Base-by-base conservation (phyloP, 2,329 filamentous ascomycete species). In the Sporothrix brasiliensis region DNA sequence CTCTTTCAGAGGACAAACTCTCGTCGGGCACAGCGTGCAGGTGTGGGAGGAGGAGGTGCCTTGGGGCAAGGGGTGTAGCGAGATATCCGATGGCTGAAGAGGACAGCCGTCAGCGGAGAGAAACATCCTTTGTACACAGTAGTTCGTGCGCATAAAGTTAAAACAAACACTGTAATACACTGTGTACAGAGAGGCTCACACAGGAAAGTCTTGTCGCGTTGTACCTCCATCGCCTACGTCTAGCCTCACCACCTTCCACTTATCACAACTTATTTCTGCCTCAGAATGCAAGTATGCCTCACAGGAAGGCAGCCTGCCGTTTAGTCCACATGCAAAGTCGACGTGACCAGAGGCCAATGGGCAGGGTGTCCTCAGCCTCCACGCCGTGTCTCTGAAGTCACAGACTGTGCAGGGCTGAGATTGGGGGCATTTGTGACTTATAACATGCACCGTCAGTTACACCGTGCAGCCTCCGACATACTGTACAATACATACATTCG, bases 321-420 rank as follows among this genome's bases (percentile, higher is more conserved):
- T n/a, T 3, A 44, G 30, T 50, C 34, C 19, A n/a, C 58, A 13
- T n/a, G 39, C 24, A 3, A 63, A 49, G 60, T 47, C 63, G 49
- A n/a, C 47, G 44, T 67, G 65, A 44, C 65, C 30, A 24, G n/a
- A 21, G 41, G 68, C 72, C 70, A 70, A 72, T 71, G 14, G 63
- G 27, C 14, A 9, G 24, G 47, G 34, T 5, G 1, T 34, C 34
- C 34, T 34, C 34, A 34, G 4, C 7, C 24, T 53, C 49, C 65
- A 54, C 41, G 50, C 65, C 65, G 65, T 67, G 49, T 13, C 5
- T 27, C 1, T 41, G 27, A 1, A 11, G 9, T 14, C 1, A 21
- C n/a, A 53, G 9, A 67, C 49, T 67, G 47, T 67, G 49, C 16
- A 24, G 58, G n/a, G 39, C 58, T 27, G 24, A 30, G 24, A 30